Conservation (phyloP, 139 green algal genomes). For the Picochlorum sp. region DNA sequence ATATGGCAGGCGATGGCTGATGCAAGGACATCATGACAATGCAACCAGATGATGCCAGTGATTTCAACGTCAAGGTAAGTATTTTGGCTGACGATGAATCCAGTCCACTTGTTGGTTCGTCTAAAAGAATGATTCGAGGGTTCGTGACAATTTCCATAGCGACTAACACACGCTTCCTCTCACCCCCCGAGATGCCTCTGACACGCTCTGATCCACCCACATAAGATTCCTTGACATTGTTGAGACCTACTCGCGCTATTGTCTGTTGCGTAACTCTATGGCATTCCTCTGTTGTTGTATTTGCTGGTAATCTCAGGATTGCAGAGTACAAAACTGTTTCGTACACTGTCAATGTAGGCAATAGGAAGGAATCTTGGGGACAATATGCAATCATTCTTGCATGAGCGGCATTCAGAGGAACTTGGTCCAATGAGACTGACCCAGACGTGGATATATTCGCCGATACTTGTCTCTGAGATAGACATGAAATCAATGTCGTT, state of each 20-base stretch:
- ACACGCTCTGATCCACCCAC: slow-evolving; percentile 30
- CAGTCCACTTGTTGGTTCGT: slow-evolving; percentile 64
- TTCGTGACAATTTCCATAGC: slow-evolving; percentile 67
- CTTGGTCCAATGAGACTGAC: slow-evolving; percentile 2
- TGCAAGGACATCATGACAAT: slow-evolving; percentile 70
- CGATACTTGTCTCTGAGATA: slow-evolving; percentile 20
- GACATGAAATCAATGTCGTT: slow-evolving; percentile 55
- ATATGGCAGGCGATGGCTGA: slow-evolving; percentile 65
- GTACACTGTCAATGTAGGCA: slow-evolving; percentile 59
- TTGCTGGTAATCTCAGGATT: slow-evolving; percentile 40
- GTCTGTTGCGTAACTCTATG: slow-evolving; percentile 21
- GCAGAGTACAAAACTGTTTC: slow-evolving; percentile 58
- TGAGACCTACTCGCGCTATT: slow-evolving; percentile 35
- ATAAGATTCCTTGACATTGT: slow-evolving; percentile 23
- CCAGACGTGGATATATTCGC: background rate
- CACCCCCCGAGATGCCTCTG: slow-evolving; percentile 47
- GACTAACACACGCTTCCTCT: slow-evolving; percentile 57
- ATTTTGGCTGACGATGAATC: slow-evolving; percentile 55
- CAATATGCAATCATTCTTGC: slow-evolving; percentile 38
- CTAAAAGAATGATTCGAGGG: slow-evolving; percentile 32
- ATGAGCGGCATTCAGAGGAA: background rate
- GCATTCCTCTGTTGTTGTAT: slow-evolving; percentile 8
- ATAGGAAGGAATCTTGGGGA: slow-evolving; percentile 58
- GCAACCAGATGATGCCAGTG: slow-evolving; percentile 35
- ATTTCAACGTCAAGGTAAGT: slow-evolving; percentile 48